These are phyloP conservation scores for Bacidia gigantensis DNA, from an alignment of 495 filamentous ascomycete genomes.

Conservation along the genomic window DNA sequence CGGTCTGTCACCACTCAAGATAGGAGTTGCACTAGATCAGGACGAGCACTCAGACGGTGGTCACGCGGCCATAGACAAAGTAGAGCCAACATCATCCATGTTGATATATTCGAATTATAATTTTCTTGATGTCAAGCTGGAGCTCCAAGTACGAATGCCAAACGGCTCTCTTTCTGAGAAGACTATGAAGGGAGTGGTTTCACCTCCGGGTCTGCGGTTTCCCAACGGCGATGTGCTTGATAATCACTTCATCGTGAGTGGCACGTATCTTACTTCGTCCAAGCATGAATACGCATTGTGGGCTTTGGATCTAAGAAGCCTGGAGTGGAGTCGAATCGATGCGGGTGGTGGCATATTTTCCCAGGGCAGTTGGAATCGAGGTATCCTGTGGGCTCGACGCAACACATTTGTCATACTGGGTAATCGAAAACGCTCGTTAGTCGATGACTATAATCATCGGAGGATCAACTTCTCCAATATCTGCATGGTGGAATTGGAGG, in stretches of 20 bases:
- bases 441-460: constrained; percentile 95
- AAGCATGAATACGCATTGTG: constrained; percentile 98
- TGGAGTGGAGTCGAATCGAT: constrained; percentile 92
- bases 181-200: constrained; percentile 73
- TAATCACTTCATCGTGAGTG: constrained; percentile 90
- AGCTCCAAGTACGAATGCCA: constrained; percentile 72
- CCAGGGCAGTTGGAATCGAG: constrained; percentile 93
- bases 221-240: constrained; percentile 91
- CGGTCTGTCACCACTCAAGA: constrained; percentile 50
- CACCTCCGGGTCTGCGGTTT: constrained; percentile 83
- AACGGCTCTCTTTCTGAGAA: constrained; percentile 81
- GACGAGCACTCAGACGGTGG: constrained; percentile 25
- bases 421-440: constrained; percentile 81
- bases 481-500: constrained; percentile 91
- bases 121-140: constrained; percentile 90
- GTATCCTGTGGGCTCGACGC: constrained; percentile 78
- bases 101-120: constrained; percentile 99
- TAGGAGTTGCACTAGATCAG: constrained; percentile 43
- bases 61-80: constrained; percentile 26
- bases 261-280: constrained; percentile 90
- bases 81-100: constrained; percentile 64
- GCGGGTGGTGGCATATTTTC: constrained; percentile 88
- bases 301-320: constrained; percentile 75
- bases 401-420: constrained; percentile 93
- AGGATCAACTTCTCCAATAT: constrained; percentile 95